Evolutionary conservation across 1,139 yeast genomes (phyloP).

Genomic region (Meyerozyma carpophila): DNA sequence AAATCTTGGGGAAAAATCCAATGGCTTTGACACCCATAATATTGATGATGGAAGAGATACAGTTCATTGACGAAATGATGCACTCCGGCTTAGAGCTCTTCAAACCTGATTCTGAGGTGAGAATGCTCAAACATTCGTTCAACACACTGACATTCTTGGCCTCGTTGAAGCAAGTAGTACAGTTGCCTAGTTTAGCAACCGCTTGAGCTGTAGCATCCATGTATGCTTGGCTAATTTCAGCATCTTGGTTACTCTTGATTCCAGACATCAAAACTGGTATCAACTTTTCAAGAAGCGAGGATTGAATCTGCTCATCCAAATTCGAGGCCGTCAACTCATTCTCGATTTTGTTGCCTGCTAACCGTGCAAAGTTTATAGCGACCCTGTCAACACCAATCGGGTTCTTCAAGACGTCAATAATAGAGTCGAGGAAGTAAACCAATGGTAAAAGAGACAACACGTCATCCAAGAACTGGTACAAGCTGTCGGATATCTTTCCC

Average conservation of each 20-base stretch:
- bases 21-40: constrained; percentile 81
- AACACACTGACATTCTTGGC: constrained; percentile 43
- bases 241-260: constrained; percentile 31
- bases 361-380: constrained; percentile 49
- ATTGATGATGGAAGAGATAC: constrained; percentile 64
- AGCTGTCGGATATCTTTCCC: constrained; percentile 18
- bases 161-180: constrained; percentile 21
- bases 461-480: constrained; percentile 50
- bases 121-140: constrained; percentile 43
- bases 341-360: constrained; percentile 68
- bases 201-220: constrained; percentile 65
- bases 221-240: constrained; percentile 59
- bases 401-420: constrained; percentile 50
- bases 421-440: constrained; percentile 61
- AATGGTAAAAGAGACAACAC: constrained; percentile 71
- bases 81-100: constrained; percentile 52
- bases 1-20: constrained; percentile 78
- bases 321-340: constrained; percentile 41
- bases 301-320: constrained; percentile 37
- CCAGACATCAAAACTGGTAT: constrained; percentile 47
- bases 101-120: constrained; percentile 52
- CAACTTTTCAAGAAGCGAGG: constrained; percentile 37
- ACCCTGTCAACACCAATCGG: constrained; percentile 36
- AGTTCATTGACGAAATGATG: constrained; percentile 70
- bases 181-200: constrained; percentile 55